Evolutionary conservation across 2,329 filamentous ascomycete species (phyloP), one percentile per base, ranked within the genome.

Genomic region (Calonectria honghensis): DNA sequence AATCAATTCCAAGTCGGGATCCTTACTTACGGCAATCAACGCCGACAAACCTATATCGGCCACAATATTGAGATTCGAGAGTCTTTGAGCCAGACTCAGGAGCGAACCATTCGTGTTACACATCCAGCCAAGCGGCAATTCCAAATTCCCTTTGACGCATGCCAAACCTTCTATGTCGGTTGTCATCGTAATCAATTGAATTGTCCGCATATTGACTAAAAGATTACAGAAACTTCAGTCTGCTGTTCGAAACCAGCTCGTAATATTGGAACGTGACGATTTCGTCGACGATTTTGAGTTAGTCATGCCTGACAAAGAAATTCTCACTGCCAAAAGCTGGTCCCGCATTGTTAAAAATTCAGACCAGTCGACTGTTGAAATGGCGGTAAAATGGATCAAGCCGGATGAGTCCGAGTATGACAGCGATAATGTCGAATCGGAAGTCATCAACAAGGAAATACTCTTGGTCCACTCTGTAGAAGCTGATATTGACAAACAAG

Each of bases 31-130:
- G 63, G 63, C 14, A 35, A 18, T 16, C 51, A 65, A 14, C 37
- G n/a, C n/a, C 39, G 61, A 32, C 61, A 65, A 35, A 35, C 29
- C 4, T 50, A 51, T 18, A 27, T 65, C 1, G 51, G 63, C 41
- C 41, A 65, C 32, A 65, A 65, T 11, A 65, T 65, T 35, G 41
- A 65, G 39, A 65, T 65, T 16, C 31, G 63, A 51, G 41, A 65
- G 7, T 41, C 9, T 6, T 24, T 27, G 9, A 51, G 27, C 16
- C 24, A 50, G 39, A 13, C 24, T 32, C 27, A 65, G 32, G 63
- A 51, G 39, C 63, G 63, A 65, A 35, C 20, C 45, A n/a, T 65
- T 18, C 63, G 35, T n/a, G 63, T 50, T 20, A 65, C 63, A 6
- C 39, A 51, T 48, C 37, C 61, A 11, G 41, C 24, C 35, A 41